phyloP scores from a whole-genome alignment of 2,329 filamentous ascomycete species.

The Dendryphion nanum region DNA sequence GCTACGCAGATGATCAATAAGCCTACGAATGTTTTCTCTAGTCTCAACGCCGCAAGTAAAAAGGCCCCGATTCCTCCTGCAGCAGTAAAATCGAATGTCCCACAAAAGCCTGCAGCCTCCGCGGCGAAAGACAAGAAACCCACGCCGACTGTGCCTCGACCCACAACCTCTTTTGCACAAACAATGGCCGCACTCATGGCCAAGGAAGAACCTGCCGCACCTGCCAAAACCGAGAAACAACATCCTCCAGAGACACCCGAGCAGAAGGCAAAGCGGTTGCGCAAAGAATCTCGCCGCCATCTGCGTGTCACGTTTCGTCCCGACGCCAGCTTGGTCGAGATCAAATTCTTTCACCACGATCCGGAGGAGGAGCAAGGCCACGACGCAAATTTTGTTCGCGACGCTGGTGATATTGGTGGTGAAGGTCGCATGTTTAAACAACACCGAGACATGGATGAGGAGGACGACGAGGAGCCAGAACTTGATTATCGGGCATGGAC shows the following conservation, averaged over 20 bases:
- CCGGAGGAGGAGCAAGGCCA: slow-evolving; percentile 68
- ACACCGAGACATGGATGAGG: slow-evolving; percentile 65
- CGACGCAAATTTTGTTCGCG: slow-evolving; percentile 65
- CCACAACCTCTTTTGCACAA: slow-evolving; percentile 39
- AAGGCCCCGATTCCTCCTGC: slow-evolving; percentile 33
- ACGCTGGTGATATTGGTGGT: slow-evolving; percentile 70
- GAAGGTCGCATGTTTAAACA: slow-evolving; percentile 57
- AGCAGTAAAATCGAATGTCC: slow-evolving; percentile 19
- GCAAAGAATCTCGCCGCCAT: slow-evolving; percentile 70
- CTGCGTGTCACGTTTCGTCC: slow-evolving; percentile 70
- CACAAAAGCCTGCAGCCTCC: slow-evolving; percentile 23
- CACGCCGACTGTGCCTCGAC: slow-evolving; percentile 21
- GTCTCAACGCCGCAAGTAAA: slow-evolving; percentile 46
- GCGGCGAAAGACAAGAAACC: slow-evolving; percentile 30
- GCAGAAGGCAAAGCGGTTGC: slow-evolving; percentile 64
- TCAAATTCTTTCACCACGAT: slow-evolving; percentile 70
- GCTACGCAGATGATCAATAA: slow-evolving; percentile 43
- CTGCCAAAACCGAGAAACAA: slow-evolving; percentile 53
- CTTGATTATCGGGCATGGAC: slow-evolving; percentile 30
- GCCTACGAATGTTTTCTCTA: slow-evolving; percentile 43
- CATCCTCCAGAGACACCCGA: slow-evolving; percentile 63
- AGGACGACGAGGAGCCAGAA: slow-evolving; percentile 52
- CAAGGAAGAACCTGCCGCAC: slow-evolving; percentile 52
- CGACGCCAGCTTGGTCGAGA: slow-evolving; percentile 63
- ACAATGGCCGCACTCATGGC: slow-evolving; percentile 48